phyloP scores from a whole-genome alignment of 2,329 filamentous ascomycete genomes.

The Xylariaceae sp. region DNA sequence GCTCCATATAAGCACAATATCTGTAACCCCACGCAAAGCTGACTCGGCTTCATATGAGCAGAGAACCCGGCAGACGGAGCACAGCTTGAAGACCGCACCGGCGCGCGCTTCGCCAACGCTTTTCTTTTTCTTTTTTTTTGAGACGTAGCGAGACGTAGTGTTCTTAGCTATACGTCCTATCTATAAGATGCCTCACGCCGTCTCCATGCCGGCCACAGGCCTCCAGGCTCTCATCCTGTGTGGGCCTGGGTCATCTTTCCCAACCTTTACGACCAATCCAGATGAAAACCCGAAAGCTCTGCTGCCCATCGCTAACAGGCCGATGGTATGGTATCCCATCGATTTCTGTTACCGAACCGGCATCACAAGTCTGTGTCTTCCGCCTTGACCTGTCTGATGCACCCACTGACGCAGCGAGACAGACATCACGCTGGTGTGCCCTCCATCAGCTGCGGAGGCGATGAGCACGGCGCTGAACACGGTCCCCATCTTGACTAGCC shows the following conservation, averaged over 20 bases:
- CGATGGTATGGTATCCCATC: slow-evolving; percentile 86
- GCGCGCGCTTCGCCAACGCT: background rate
- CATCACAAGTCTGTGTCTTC: slow-evolving; percentile 48
- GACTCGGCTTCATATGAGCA: background rate
- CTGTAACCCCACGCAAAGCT: background rate
- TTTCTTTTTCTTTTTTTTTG: no score
- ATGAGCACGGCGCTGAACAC: slow-evolving; percentile 67
- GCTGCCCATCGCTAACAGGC: slow-evolving; percentile 74
- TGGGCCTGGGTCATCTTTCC: slow-evolving; percentile 74
- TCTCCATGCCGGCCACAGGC: slow-evolving; percentile 66
- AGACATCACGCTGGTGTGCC: slow-evolving; percentile 61
- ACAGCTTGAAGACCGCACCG: background rate
- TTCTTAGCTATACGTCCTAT: slow-evolving; percentile 12
- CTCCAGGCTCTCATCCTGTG: slow-evolving; percentile 81
- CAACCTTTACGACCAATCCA: slow-evolving; percentile 75
- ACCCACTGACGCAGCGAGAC: slow-evolving; percentile 9
- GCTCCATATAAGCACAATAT: no score
- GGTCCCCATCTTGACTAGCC: slow-evolving; percentile 68
- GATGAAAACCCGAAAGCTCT: slow-evolving; percentile 78
- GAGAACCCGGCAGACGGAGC: background rate
- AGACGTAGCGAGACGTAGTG: background rate
- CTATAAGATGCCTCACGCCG: slow-evolving; percentile 75
- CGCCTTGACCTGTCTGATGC: background rate
- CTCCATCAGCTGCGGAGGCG: slow-evolving; percentile 58
- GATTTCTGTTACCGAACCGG: slow-evolving; percentile 81